A percentile compares a stretch with the other conserved stretches of the same genome.
Evolutionary conservation across 441 rosid species (phyloP).

Genomic region (Erodium chrysanthum): DNA sequence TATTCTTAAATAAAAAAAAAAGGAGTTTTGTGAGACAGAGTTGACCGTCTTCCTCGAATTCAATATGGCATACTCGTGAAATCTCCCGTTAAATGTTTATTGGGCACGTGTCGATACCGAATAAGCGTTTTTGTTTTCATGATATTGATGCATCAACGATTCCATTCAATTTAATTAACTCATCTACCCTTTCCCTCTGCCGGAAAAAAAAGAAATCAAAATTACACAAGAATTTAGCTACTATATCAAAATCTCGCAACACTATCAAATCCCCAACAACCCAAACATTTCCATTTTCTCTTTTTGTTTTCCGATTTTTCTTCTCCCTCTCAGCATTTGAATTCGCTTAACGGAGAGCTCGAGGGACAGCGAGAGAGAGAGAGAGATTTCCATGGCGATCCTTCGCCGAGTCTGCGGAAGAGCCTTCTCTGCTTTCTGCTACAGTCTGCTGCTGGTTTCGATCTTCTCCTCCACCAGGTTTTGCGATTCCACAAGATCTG

Average conservation of each 20-base stretch:
- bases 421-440: constrained; percentile 24
- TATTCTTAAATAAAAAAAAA: no score
- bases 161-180: not conserved
- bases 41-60: no score
- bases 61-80: no score
- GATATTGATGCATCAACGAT: constrained; percentile 3
- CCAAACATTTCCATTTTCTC: no score
- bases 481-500: constrained; percentile 54
- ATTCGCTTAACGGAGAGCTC: not conserved
- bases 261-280: no score
- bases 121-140: not conserved
- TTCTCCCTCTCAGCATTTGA: not conserved
- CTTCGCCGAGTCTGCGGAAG: not conserved
- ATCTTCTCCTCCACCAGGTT: constrained; percentile 17
- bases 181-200: constrained; percentile 1
- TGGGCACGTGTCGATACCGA: not conserved
- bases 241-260: not conserved
- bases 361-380: constrained; percentile 11
- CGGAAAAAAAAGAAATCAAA: not conserved
- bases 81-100: no score
- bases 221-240: not conserved
- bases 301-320: not conserved
- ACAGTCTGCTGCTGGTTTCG: constrained; percentile 24
- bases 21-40: no score
- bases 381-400: constrained; percentile 24